Base-by-base conservation (phyloP, 2,329 filamentous ascomycete genomes). In the Hypocrella siamensis region DNA sequence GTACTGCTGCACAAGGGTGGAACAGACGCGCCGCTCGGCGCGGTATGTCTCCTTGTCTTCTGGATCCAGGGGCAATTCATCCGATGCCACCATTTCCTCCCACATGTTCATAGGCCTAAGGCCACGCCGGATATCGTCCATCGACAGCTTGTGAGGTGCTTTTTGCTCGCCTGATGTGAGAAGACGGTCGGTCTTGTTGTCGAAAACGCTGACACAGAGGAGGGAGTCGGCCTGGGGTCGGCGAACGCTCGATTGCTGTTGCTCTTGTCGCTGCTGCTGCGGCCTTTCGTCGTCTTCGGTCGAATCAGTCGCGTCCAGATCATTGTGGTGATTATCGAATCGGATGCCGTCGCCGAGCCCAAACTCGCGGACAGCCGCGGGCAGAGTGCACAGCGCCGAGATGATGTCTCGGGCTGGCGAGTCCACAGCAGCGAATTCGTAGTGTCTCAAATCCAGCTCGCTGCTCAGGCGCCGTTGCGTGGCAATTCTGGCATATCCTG, bases 21-120 rank as follows among this genome's bases (percentile, higher is more conserved):
- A 36, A 18, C 31, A 36, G 10, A 33, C 31, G 10, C 30, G 22
- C 22, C 31, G 31, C 28, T 31, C 21, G 8, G 34, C 34, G 8
- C 26, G 15, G 8, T 21, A 33, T 25, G 10, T 27, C 4, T 12
- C 1, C 18, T 33, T 33, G n/a, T 19, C 29, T 3, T 12, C n/a
- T n/a, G 14, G 4, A 3, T 19, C 33, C 9, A 19, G 25, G n/a
- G 29, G 33, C 0, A 21, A 19, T n/a, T 4, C 28, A 4, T 28
- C 9, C 15, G 18, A 28, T 22, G 0, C 5, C 9, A 31, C 33
- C 15, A 35, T 29, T 4, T 31, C 25, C 4, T 31, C 11, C 29
- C 25, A 35, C 10, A 35, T 6, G 16, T 31, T 2, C 29, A 35
- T 31, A 2, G 29, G 33, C 19, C 28, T 17, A 3, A 35, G 18